Percentiles rank a stretch among this genome's conserved stretches.
These are phyloP conservation scores for Hymenoscyphus occultus DNA, from an alignment of 2,329 filamentous ascomycete genomes.

Conservation along the genomic window DNA sequence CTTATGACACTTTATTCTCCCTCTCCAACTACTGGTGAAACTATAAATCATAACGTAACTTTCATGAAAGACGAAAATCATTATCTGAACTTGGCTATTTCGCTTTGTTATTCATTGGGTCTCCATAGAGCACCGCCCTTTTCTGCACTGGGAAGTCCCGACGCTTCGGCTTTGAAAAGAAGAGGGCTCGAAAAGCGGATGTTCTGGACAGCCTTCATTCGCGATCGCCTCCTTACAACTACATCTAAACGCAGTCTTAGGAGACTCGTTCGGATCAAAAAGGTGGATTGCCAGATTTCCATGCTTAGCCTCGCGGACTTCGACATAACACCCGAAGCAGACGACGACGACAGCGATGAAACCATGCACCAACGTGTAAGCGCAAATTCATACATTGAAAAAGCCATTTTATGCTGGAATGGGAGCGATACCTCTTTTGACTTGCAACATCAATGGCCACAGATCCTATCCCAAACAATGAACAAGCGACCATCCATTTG, in stretches of 20 bases:
- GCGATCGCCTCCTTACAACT: conserved; percentile 6
- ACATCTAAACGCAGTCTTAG: neutral
- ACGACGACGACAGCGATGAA: conserved; percentile 6
- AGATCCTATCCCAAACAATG: neutral
- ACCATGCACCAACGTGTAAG: neutral
- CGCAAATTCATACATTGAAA: conserved; percentile 8
- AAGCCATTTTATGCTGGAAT: conserved; percentile 7
- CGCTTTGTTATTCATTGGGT: conserved; percentile 9
- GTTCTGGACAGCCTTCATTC: conserved; percentile 13
- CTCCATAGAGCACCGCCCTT: conserved; percentile 6
- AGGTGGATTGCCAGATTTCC: conserved; percentile 9
- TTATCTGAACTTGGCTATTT: conserved; percentile 14
- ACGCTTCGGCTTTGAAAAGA: neutral
- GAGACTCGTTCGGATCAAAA: conserved; percentile 9
- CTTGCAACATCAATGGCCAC: neutral
- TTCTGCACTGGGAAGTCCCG: neutral
- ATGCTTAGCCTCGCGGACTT: conserved; percentile 3
- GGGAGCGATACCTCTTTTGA: conserved; percentile 4
- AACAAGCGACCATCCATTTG: neutral
- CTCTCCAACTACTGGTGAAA: neutral
- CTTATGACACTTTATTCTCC: conserved; percentile 8
- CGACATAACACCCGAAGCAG: neutral
- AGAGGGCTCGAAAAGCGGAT: conserved; percentile 8
- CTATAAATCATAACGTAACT: neutral
- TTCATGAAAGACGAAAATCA: conserved; percentile 4